Evolutionary conservation across 164 flowering plant species (phyloP).

Genomic region (Tetracentron sinense): DNA sequence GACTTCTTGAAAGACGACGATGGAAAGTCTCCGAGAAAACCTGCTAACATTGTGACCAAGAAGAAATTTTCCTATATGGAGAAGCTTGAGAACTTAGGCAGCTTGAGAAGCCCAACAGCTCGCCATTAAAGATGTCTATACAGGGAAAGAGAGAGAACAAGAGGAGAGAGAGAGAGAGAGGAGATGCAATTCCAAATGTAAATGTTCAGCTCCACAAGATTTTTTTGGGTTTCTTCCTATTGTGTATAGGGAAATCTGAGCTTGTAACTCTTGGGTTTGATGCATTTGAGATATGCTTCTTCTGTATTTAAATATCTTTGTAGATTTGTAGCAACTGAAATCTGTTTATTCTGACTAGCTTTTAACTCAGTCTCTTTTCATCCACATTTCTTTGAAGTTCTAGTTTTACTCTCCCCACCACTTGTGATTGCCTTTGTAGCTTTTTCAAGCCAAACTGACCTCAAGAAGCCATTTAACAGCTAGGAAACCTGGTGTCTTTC

Average conservation of each 20-base stretch:
- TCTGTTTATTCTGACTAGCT: slow-evolving; percentile 3
- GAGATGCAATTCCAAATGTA: slow-evolving; percentile 18
- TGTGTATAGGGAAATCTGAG: neutral
- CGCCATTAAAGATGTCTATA: slow-evolving; percentile 47
- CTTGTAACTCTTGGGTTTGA: slow-evolving; percentile 8
- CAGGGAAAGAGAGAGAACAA: slow-evolving; percentile 6
- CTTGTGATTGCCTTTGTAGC: too few species aligned
- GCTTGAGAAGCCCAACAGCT: slow-evolving; percentile 75
- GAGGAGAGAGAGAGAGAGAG: slow-evolving; percentile 5
- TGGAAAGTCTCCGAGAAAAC: slow-evolving; percentile 27
- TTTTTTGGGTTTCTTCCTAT: neutral
- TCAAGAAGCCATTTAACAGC: too few species aligned
- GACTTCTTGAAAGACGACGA: slow-evolving; percentile 17
- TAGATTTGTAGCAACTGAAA: slow-evolving; percentile 16
- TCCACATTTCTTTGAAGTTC: neutral
- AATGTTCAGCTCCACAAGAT: slow-evolving; percentile 14
- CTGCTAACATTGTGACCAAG: slow-evolving; percentile 26
- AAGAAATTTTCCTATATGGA: slow-evolving; percentile 60
- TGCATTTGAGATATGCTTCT: slow-evolving; percentile 17
- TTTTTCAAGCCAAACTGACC: too few species aligned
- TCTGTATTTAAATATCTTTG: slow-evolving; percentile 7
- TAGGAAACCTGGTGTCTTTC: too few species aligned
- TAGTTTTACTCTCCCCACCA: neutral
- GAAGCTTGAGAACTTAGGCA: slow-evolving; percentile 67
- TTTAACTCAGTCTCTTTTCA: too few species aligned